Base-by-base conservation (phyloP, 2,329 filamentous ascomycete species). In the Proliferodiscus dingleyae region DNA sequence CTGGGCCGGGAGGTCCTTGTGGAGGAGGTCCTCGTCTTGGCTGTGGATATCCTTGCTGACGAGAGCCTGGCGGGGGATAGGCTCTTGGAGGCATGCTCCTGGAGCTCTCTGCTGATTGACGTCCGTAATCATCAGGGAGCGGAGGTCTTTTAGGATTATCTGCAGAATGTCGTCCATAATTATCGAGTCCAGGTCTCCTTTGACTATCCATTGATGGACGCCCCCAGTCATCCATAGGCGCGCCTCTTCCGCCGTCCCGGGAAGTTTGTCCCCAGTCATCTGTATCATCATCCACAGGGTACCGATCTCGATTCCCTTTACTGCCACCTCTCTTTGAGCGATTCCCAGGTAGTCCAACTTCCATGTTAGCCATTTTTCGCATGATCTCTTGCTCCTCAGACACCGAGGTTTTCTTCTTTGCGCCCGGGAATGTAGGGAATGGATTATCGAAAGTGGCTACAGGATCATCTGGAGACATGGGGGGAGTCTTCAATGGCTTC, bases 371-470 rank as follows among this genome's bases (percentile, higher is more conserved):
- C 57, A 64, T 65, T 34, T 57, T 56, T 18, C 62, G 37, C 22
- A 57, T 41, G 22, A 64, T 61, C n/a, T 60, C 51, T 34, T 56
- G 53, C 47, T 68, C 71, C 60, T 53, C 64, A 58, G 26, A 65
- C 60, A 65, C 67, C 63, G 45, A 62, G 54, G 49, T 64, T 61
- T 58, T 73, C 61, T 68, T 61, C 58, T 65, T 51, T 52, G 61
- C 53, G 56, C 66, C 50, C 62, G 63, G 63, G 40, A 67, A 73
- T 4, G 66, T 58, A 21, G 73, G 72, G 45, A 75, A 76, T 3
- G 73, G 73, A 52, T 69, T 72, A 46, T 77, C 74, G 62, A 68
- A 33, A 33, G 13, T 33, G 4, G 30, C 75, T 22, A 64, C 50
- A 30, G 62, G 44, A 21, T 55, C 59, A 33, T 66, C 63, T 36